These are phyloP conservation scores for Tetrahymena borealis DNA, from an alignment of 73 alveolate species.

Conservation along the genomic window DNA sequence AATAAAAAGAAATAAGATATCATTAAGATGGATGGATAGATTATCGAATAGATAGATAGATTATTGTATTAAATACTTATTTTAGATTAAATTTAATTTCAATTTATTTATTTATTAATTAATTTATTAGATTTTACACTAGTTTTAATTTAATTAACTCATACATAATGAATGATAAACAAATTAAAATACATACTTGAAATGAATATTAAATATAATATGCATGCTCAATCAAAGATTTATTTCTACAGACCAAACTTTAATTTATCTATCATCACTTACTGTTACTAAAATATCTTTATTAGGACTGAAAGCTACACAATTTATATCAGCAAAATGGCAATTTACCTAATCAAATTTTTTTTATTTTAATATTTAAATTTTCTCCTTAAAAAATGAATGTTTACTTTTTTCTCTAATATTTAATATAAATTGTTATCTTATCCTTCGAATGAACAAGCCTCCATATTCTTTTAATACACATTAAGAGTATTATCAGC, in stretches of 20 bases:
- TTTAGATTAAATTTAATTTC: too few relatives aligned
- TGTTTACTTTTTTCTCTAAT: background rate
- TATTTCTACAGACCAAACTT: background rate
- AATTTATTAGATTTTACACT: too few relatives aligned
- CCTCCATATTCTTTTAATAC: constrained; percentile 20
- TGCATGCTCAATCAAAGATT: background rate
- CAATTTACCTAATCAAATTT: constrained; percentile 18
- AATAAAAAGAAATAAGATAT: too few relatives aligned
- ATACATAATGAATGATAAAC: too few relatives aligned
- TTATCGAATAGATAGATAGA: too few relatives aligned
- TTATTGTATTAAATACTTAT: too few relatives aligned
- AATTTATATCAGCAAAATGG: constrained; percentile 76
- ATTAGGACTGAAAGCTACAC: constrained; percentile 55
- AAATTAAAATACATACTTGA: too few relatives aligned
- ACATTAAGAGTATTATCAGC: constrained; percentile 29
- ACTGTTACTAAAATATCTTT: constrained; percentile 46
- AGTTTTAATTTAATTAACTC: too few relatives aligned
- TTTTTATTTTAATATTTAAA: background rate
- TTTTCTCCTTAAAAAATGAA: background rate
- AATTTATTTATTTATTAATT: too few relatives aligned
- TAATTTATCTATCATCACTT: constrained; percentile 54
- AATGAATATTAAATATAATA: too few relatives aligned
- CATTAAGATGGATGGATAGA: too few relatives aligned
- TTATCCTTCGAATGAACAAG: constrained; percentile 21
- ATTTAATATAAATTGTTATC: constrained; percentile 22